Evolutionary conservation across 1,139 yeast species (phyloP).

Genomic region (Yamadazyma atlantica): DNA sequence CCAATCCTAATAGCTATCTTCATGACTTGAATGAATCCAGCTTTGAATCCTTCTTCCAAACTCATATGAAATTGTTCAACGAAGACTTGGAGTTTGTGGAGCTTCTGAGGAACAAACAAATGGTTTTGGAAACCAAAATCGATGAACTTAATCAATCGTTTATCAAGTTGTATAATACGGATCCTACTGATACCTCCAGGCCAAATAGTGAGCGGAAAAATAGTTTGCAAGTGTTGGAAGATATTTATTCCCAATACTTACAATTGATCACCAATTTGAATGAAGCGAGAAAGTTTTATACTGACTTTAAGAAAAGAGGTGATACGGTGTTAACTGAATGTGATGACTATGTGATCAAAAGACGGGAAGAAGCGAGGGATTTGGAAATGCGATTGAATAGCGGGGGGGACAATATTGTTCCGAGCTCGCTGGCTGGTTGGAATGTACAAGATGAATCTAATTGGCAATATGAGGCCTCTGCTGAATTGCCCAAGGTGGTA

Average conservation of each 20-base stretch:
- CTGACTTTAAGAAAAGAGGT: constrained; percentile 55
- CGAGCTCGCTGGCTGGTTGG: neutral
- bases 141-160: constrained; percentile 42
- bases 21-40: constrained; percentile 22
- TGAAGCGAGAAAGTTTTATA: constrained; percentile 73
- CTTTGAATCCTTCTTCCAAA: constrained; percentile 32
- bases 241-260: constrained; percentile 50
- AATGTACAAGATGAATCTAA: neutral
- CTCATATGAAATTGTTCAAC: constrained; percentile 42
- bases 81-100: constrained; percentile 40
- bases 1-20: constrained; percentile 15
- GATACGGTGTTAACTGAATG: constrained; percentile 49
- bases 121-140: constrained; percentile 42
- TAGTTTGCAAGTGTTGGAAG: constrained; percentile 55
- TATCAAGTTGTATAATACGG: constrained; percentile 16
- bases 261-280: constrained; percentile 61
- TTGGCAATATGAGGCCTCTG: neutral
- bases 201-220: constrained; percentile 37
- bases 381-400: constrained; percentile 29
- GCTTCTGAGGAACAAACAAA: constrained; percentile 40
- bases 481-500: constrained; percentile 8
- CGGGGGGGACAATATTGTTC: constrained; percentile 1
- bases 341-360: constrained; percentile 50
- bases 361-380: constrained; percentile 56
- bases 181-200: constrained; percentile 15